Base-by-base conservation (phyloP, 805 yeast species). In the Yarrowia sp. region DNA sequence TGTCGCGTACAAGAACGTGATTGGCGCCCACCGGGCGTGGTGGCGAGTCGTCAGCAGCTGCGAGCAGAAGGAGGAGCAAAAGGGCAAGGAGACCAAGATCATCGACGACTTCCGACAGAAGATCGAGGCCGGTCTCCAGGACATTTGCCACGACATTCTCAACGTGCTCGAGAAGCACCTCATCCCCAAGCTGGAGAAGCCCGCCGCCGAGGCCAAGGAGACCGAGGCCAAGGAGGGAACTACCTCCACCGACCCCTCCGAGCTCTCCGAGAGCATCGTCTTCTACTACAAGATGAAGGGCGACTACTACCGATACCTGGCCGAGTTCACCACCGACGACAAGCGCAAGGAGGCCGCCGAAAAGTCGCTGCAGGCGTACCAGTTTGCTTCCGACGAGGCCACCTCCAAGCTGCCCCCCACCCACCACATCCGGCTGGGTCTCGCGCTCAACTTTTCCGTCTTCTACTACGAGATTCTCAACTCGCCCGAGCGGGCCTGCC, bases 231-330 rank as follows among this genome's bases (percentile, higher is more conserved):
- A 24, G 30, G 30, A 24, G 30, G 30, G 30, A 4, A 30, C 40
- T 50, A 42, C 56, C 30, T 47, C 24, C 13, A 14, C 64, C 50
- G 64, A 58, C 39, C 40, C 64, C 38, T 98, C 98, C 73, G 96
- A 92, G 80, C 87, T 96, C 72, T 98, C 98, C 76, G 99, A 94
- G 84, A 92, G 97, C 67, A 94, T 94, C 86, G 99, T 94, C 68
- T 94, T 94, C 83, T 94, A 94, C 86, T 94, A 92, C 85, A 94
- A 94, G 88, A 94, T 94, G 97, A 93, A 94, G 86, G 99, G 99
- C 84, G 99, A 94, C 82, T 94, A 94, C 86, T 97, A 93, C 86
- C 96, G 99, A 84, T 94, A 94, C 82, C 86, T 94, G 82, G 99
- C 99, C 70, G 99, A 94, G 84, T 94, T 95, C 78, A 96, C 98